Percentiles rank a stretch among this genome's conserved stretches.
These are phyloP conservation scores for Debaryomyces singareniensis DNA, from an alignment of 1,139 yeast species.

Conservation along the genomic window DNA sequence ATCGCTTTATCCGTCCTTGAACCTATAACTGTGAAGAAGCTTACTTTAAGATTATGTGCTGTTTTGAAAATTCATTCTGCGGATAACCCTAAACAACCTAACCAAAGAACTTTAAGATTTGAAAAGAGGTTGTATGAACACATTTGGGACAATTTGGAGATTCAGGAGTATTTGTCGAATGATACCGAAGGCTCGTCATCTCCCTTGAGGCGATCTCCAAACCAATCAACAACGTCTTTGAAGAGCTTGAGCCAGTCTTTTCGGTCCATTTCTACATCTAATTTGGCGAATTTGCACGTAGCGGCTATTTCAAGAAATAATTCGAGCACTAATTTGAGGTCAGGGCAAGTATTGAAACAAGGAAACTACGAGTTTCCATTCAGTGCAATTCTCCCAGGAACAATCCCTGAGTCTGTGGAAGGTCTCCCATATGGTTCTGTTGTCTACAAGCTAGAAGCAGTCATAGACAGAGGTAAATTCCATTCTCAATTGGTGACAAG, in stretches of 20 bases:
- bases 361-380: constrained; percentile 95
- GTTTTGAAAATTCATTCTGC: constrained; percentile 56
- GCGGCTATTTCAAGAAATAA: constrained; percentile 10
- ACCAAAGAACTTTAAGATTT: constrained; percentile 45
- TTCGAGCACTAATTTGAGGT: constrained; percentile 4
- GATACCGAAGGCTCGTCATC: constrained; percentile 20
- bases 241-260: constrained; percentile 24
- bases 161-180: constrained; percentile 25
- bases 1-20: constrained; percentile 74
- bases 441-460: constrained; percentile 73
- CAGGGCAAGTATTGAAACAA: constrained; percentile 26
- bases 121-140: constrained; percentile 69
- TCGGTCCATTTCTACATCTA: constrained; percentile 27
- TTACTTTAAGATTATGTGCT: constrained; percentile 60
- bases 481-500: constrained; percentile 58
- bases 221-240: constrained; percentile 29
- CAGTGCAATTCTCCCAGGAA: constrained; percentile 78
- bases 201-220: constrained; percentile 12
- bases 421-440: constrained; percentile 83
- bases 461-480: constrained; percentile 78
- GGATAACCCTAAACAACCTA: constrained; percentile 41
- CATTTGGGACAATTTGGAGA: constrained; percentile 65
- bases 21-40: constrained; percentile 60
- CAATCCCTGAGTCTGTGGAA: constrained; percentile 81
- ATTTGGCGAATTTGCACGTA: constrained; percentile 13